These are phyloP conservation scores for Collybia nuda DNA, from an alignment of 768 basidiomycete species.

Conservation along the genomic window DNA sequence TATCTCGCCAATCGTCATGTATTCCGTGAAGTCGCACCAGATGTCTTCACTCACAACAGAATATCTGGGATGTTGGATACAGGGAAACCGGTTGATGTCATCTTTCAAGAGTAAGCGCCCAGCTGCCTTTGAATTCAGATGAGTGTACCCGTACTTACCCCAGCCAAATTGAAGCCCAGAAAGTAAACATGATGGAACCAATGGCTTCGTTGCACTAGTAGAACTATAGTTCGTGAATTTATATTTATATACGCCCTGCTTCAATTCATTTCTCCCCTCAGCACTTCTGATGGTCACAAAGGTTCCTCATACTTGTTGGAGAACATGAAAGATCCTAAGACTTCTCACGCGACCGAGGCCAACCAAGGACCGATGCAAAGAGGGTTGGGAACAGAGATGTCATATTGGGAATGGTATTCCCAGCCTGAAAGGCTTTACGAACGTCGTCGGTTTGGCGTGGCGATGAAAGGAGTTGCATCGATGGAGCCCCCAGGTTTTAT, in stretches of 20 bases:
- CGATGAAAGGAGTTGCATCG: neutral
- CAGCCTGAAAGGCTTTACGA: conserved; percentile 2
- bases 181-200: neutral
- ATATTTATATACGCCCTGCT: neutral
- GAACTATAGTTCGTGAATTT: neutral
- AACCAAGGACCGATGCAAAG: conserved; percentile 1
- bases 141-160: no score
- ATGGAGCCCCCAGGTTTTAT: conserved; percentile 1
- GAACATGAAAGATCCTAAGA: neutral
- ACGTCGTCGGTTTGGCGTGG: conserved; percentile 1
- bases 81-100: no score
- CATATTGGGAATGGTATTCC: conserved; percentile 4
- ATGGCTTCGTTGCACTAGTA: neutral
- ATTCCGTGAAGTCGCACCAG: no score
- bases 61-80: no score
- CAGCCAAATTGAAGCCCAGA: neutral
- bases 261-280: neutral
- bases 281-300: neutral
- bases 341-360: neutral
- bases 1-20: no score
- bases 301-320: neutral
- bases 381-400: neutral
- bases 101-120: no score
- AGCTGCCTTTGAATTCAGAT: no score
- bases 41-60: no score